Evolutionary conservation across 75 land plant genomes (phyloP), one percentile per base, ranked within the genome.

Genomic region (Selaginella tamariscina): DNA sequence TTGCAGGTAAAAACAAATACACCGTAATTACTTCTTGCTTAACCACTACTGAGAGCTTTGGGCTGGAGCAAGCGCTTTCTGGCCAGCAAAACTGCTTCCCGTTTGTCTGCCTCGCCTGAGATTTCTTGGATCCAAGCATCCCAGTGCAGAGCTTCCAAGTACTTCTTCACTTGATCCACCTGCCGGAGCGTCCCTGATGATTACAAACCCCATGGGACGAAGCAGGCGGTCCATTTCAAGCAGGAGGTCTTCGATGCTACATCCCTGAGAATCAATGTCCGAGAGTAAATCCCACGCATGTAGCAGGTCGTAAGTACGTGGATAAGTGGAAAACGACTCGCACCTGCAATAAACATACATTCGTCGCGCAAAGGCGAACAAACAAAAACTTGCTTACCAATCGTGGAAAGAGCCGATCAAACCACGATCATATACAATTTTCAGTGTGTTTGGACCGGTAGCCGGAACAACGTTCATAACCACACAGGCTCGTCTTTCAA

Each of bases 391-490:
- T 68, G 27, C 80, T 68, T 79, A 91, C 97, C 97, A 91, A 76
- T 85, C 74, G 71, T 91, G 97, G 15, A 71, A 56, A 27, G 84
- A 29, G 49, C 94, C 97, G 18, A 91, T 83, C 32, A 91, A 73
- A 56, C 97, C 97, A 73, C 97, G 79, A 67, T 88, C 94, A 69
- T 78, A 88, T 31, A 88, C 68, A 8, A 88, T 54, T 70, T 79
- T 83, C 5, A 88, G 81, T 0, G 97, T 88, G 65, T 81, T 83
- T 0, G 85, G 86, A 33, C 82, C 93, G 73, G 81, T 79, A 29
- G 76, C 81, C 2, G 94, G 85, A 18, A 88, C 93, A 24, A 86
- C 93, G 77, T 91, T 91, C 97, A 91, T 88, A 11, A 91, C 97
- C 97, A 91, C 2, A 91, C 94, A 68, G 79, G 75, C 66, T 88